Conservation (phyloP, 2,329 filamentous ascomycete species). For the Penicillium capsulatum region DNA sequence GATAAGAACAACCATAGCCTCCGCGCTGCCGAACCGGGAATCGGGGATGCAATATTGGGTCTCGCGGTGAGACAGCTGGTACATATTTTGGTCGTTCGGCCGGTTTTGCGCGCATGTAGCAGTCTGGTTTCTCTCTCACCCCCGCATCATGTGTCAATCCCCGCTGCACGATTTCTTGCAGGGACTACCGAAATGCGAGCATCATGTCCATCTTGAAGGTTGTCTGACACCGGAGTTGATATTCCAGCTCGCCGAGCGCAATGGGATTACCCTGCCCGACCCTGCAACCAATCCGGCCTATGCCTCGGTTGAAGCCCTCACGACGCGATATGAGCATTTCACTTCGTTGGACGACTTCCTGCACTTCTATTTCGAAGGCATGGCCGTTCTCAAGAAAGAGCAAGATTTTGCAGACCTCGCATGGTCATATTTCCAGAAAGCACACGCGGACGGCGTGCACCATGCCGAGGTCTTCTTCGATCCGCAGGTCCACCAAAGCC, state of each 20-base stretch:
- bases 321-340: constrained; percentile 63
- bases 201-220: constrained; percentile 76
- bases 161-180: constrained; percentile 57
- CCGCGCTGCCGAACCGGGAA: constrained; percentile 7
- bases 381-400: constrained; percentile 61
- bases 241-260: constrained; percentile 64
- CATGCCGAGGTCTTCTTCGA: constrained; percentile 81
- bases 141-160: constrained; percentile 51
- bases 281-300: constrained; percentile 58
- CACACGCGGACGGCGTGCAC: constrained; percentile 60
- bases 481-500: constrained; percentile 66
- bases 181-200: constrained; percentile 72
- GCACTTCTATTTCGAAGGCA: constrained; percentile 72
- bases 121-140: background rate
- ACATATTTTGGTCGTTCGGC: no score
- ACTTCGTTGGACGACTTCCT: constrained; percentile 72
- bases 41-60: no score
- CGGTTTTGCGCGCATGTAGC: no score
- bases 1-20: constrained; percentile 1
- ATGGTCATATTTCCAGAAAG: constrained; percentile 65
- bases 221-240: constrained; percentile 66
- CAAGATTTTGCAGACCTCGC: constrained; percentile 70
- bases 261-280: constrained; percentile 58
- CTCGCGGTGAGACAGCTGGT: no score
- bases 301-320: constrained; percentile 55